Percentiles rank a stretch among this genome's conserved stretches.
Conservation (phyloP, 306 rosid species). For the Lathyrus sativus region DNA sequence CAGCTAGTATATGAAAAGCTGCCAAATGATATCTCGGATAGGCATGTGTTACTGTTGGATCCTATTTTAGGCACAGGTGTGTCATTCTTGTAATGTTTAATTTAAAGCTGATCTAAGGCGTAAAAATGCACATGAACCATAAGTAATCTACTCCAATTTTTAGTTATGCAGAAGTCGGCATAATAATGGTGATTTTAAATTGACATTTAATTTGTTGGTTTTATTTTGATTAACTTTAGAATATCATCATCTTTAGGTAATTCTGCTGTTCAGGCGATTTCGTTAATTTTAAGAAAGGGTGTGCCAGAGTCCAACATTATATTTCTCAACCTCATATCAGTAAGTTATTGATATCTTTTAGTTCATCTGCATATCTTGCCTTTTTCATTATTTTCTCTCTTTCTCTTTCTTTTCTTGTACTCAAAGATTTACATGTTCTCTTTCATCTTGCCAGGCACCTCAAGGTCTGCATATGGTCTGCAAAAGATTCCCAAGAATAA, state of each 20-base stretch:
- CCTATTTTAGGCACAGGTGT: constrained; percentile 98
- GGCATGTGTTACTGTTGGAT: constrained; percentile 94
- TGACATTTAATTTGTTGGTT: constrained; percentile 15
- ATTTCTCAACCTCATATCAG: constrained; percentile 95
- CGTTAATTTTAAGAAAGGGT: constrained; percentile 75
- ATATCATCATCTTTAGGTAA: constrained; percentile 59
- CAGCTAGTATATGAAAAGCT: constrained; percentile 95
- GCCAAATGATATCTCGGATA: constrained; percentile 90
- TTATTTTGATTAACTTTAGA: constrained; percentile 6
- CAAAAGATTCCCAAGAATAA: constrained; percentile 86
- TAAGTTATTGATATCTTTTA: constrained; percentile 49
- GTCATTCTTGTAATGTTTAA: constrained; percentile 34
- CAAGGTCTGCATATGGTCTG: constrained; percentile 91
- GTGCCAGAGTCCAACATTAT: constrained; percentile 97
- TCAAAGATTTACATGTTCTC: constrained; percentile 18
- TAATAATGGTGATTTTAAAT: not conserved
- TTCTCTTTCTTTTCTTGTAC: constrained; percentile 24
- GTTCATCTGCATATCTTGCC: constrained; percentile 13
- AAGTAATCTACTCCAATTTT: not conserved
- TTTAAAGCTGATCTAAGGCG: not conserved
- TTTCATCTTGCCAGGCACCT: constrained; percentile 73
- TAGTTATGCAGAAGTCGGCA: constrained; percentile 6
- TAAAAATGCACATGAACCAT: not conserved
- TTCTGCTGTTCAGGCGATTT: constrained; percentile 93
- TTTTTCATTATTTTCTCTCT: not conserved